Conservation (phyloP, 495 filamentous ascomycete genomes). For the Geoglossum glabrum region DNA sequence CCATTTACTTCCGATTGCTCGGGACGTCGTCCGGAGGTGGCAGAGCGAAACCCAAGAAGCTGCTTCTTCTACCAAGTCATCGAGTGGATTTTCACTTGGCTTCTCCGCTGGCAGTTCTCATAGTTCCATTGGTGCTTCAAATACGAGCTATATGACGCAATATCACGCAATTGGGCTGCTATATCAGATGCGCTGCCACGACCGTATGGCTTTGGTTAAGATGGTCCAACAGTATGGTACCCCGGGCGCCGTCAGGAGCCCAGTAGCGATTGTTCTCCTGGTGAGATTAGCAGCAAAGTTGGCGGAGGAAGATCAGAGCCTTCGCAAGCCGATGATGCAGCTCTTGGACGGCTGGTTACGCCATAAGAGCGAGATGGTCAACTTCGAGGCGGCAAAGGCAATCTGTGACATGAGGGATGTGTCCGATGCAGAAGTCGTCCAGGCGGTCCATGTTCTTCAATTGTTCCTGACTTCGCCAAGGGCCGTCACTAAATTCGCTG, state of each 20-base stretch:
- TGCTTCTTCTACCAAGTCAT: conserved; percentile 71
- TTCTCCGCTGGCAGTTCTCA: conserved; percentile 55
- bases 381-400: conserved; percentile 96
- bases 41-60: conserved; percentile 98
- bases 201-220: conserved; percentile 98
- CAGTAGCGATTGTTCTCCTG: conserved; percentile 76
- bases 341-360: conserved; percentile 89
- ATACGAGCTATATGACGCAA: conserved; percentile 83
- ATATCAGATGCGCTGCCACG: conserved; percentile 94
- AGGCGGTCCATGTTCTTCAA: conserved; percentile 88
- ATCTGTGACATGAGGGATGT: conserved; percentile 90
- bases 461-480: conserved; percentile 92
- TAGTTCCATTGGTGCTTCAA: conserved; percentile 46
- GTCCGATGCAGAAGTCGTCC: conserved; percentile 73
- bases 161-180: conserved; percentile 96
- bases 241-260: conserved; percentile 82
- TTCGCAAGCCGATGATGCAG: conserved; percentile 87
- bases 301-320: conserved; percentile 73
- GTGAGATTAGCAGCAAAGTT: conserved; percentile 87
- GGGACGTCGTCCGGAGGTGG: conserved; percentile 92
- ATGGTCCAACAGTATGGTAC: conserved; percentile 97
- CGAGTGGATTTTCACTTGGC: conserved; percentile 70
- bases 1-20: conserved; percentile 87
- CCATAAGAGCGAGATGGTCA: conserved; percentile 99
- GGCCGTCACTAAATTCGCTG: conserved; percentile 93